These are phyloP conservation scores for Debaryomyces prosopidis DNA, from an alignment of 805 yeast species.

Conservation along the genomic window DNA sequence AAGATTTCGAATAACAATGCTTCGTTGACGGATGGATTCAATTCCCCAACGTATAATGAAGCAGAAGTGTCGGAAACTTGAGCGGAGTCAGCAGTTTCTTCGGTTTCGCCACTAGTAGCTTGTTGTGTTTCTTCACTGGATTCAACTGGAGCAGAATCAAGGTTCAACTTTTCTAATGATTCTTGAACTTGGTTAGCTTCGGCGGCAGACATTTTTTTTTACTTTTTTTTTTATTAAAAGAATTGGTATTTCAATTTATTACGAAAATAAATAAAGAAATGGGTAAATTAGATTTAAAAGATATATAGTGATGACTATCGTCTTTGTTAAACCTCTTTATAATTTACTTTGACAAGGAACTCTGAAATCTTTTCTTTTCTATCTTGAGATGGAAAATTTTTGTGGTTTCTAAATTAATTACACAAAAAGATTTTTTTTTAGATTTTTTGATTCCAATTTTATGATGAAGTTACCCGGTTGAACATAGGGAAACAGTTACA, in stretches of 20 bases:
- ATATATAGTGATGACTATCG: background rate
- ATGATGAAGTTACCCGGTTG: conserved; percentile 7
- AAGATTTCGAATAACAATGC: conserved; percentile 92
- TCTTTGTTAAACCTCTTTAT: conserved; percentile 1
- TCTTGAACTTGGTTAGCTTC: conserved; percentile 48
- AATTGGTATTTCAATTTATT: conserved; percentile 8
- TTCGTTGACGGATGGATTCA: conserved; percentile 89
- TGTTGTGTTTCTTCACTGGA: conserved; percentile 27
- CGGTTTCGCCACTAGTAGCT: conserved; percentile 29
- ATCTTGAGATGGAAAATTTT: conserved; percentile 9
- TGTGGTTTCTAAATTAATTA: conserved; percentile 8
- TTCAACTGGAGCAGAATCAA: conserved; percentile 33
- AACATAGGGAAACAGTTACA: background rate
- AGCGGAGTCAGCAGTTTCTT: conserved; percentile 31
- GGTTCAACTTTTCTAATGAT: conserved; percentile 48
- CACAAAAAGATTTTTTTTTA: conserved; percentile 8
- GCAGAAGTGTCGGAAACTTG: conserved; percentile 63
- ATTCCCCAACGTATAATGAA: conserved; percentile 96
- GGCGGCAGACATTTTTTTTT: conserved; percentile 20
- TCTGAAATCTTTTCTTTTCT: background rate
- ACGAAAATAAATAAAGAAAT: conserved; percentile 5
- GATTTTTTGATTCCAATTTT: background rate
- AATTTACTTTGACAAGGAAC: background rate
- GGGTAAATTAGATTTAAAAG: conserved; percentile 8
- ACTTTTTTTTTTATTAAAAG: conserved; percentile 11